Conservation (phyloP, 179 eudicot genomes). For the Nepenthes alata region DNA sequence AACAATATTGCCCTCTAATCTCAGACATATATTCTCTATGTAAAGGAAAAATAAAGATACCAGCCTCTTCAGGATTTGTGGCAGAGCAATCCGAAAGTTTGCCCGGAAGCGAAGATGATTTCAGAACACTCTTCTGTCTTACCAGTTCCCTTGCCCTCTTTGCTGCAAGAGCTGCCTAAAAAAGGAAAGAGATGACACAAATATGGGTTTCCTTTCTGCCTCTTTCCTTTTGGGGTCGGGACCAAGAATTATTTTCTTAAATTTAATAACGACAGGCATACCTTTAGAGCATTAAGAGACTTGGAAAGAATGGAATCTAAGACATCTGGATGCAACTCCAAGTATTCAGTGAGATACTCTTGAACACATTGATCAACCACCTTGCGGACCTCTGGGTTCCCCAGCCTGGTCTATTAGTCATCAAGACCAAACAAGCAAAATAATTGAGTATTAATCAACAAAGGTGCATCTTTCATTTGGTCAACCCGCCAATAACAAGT, state of each 20-base stretch:
- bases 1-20: no score
- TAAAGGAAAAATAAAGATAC: conserved; percentile 20
- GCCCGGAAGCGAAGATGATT: conserved; percentile 93
- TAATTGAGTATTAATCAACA: neutral
- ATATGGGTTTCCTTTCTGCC: neutral
- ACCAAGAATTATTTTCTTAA: neutral
- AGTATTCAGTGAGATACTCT: conserved; percentile 76
- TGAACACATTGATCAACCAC: conserved; percentile 85
- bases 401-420: conserved; percentile 52
- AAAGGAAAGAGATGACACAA: neutral
- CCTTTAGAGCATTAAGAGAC: conserved; percentile 81
- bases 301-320: conserved; percentile 76
- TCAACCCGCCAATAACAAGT: neutral
- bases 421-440: neutral
- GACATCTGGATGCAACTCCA: conserved; percentile 96
- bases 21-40: neutral
- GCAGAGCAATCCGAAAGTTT: conserved; percentile 98
- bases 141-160: conserved; percentile 89
- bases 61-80: conserved; percentile 79
- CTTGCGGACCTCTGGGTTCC: conserved; percentile 85
- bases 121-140: conserved; percentile 76
- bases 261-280: conserved; percentile 6
- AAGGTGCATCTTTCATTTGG: neutral
- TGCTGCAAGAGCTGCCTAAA: conserved; percentile 84
- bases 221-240: neutral